These are phyloP conservation scores for Zymoseptoria tritici DNA, from an alignment of 2,329 filamentous ascomycete genomes.

Conservation along the genomic window DNA sequence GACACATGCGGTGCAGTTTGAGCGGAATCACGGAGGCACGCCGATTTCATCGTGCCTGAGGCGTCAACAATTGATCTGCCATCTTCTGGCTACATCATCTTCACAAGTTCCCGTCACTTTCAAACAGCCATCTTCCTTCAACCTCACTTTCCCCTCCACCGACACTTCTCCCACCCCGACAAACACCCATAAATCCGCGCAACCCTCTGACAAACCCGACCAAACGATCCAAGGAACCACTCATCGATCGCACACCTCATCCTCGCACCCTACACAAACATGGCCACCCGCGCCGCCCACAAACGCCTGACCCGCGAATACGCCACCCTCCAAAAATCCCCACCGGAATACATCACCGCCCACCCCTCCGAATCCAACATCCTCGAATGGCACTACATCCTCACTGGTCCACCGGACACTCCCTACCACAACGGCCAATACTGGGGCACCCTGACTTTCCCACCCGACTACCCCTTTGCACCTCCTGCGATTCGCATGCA, in stretches of 20 bases:
- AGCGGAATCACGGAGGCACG: too few relatives aligned
- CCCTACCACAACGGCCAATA: slow-evolving; percentile 94
- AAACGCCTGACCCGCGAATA: slow-evolving; percentile 34
- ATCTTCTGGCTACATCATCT: not conserved
- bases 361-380: slow-evolving; percentile 30
- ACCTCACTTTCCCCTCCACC: not conserved
- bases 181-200: not conserved
- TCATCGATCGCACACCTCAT: not conserved
- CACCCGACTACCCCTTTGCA: slow-evolving; percentile 92
- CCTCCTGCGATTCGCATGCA: slow-evolving; percentile 98
- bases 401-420: slow-evolving; percentile 88
- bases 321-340: slow-evolving; percentile 29
- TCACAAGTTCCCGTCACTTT: not conserved
- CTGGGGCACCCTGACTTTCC: slow-evolving; percentile 95
- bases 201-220: not conserved
- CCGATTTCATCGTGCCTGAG: not conserved
- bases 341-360: slow-evolving; percentile 28
- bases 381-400: slow-evolving; percentile 49
- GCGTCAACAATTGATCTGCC: not conserved
- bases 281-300: slow-evolving; percentile 34
- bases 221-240: not conserved
- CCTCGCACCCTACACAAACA: slow-evolving; percentile 8
- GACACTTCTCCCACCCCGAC: not conserved
- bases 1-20: too few relatives aligned
- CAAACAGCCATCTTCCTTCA: not conserved